Conservation (phyloP, 2,329 filamentous ascomycete genomes). For the Domatiomyces catenatus region DNA sequence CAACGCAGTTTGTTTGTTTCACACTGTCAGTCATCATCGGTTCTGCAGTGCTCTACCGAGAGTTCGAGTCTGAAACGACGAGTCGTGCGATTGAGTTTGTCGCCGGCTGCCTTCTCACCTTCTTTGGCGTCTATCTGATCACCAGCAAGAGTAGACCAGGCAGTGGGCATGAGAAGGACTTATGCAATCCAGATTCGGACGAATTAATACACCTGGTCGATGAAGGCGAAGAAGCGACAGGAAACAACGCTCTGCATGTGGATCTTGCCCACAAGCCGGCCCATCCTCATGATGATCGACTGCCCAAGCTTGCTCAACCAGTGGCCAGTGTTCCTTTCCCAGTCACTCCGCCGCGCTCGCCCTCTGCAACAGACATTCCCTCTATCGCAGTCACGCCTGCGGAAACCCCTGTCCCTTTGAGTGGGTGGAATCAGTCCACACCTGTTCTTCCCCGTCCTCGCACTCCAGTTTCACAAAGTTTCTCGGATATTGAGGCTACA, state of each 20-base stretch:
- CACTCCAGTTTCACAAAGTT: background rate
- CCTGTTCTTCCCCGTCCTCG: constrained; percentile 6
- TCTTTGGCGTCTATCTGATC: constrained; percentile 93
- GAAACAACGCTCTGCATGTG: constrained; percentile 1
- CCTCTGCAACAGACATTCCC: constrained; percentile 9
- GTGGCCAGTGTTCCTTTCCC: background rate
- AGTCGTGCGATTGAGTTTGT: constrained; percentile 70
- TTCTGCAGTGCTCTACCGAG: constrained; percentile 81
- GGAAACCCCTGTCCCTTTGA: constrained; percentile 6
- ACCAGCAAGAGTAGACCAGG: constrained; percentile 53
- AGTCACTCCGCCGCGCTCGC: background rate
- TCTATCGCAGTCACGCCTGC: constrained; percentile 15
- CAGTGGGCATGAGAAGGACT: constrained; percentile 37
- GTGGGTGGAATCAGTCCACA: constrained; percentile 10
- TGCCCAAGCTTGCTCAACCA: background rate
- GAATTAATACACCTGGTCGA: constrained; percentile 30
- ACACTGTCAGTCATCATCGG: constrained; percentile 90
- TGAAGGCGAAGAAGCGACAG: constrained; percentile 22
- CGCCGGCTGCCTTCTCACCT: constrained; percentile 79
- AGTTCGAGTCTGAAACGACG: constrained; percentile 70
- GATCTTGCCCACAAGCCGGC: background rate
- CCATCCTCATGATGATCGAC: background rate
- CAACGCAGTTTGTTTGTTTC: constrained; percentile 93
- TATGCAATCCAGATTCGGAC: constrained; percentile 51
- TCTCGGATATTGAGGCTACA: constrained; percentile 2